A percentile compares a stretch with the other conserved stretches of the same genome.
Evolutionary conservation across 768 basidiomycete genomes (phyloP).

Genomic region (Termitomyces sp.): DNA sequence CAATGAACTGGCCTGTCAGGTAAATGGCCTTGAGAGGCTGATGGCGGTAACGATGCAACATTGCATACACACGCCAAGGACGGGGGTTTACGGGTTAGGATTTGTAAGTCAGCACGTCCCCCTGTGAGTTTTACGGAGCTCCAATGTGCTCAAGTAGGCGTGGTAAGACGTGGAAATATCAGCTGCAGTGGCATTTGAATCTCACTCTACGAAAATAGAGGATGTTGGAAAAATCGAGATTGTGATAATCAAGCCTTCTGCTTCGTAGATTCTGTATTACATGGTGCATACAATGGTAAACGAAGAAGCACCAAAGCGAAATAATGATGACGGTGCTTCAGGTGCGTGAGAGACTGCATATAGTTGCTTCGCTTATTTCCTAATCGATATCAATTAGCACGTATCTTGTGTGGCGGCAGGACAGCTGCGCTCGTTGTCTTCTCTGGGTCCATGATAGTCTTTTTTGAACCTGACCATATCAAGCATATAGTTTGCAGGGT

Average conservation of each 20-base stretch:
- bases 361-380: too few relatives aligned
- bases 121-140: not conserved
- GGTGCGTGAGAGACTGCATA: too few relatives aligned
- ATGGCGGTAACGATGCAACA: constrained; percentile 26
- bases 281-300: not conserved
- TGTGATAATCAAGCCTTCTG: not conserved
- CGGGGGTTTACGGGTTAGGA: not conserved
- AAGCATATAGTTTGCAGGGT: too few relatives aligned
- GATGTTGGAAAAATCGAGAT: not conserved
- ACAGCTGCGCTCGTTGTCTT: too few relatives aligned
- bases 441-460: too few relatives aligned
- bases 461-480: too few relatives aligned
- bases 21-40: constrained; percentile 49
- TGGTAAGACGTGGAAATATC: not conserved
- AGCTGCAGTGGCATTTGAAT: not conserved
- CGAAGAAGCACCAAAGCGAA: too few relatives aligned
- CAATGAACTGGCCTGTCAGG: constrained; percentile 34
- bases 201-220: not conserved
- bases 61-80: constrained; percentile 3
- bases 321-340: too few relatives aligned
- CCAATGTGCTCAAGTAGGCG: too few relatives aligned
- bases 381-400: too few relatives aligned
- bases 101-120: not conserved
- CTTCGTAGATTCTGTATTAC: not conserved
- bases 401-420: too few relatives aligned